A percentile compares a stretch with the other conserved stretches of the same genome.
Evolutionary conservation across 306 rosid species (phyloP).

Genomic region (Vigna radiata): DNA sequence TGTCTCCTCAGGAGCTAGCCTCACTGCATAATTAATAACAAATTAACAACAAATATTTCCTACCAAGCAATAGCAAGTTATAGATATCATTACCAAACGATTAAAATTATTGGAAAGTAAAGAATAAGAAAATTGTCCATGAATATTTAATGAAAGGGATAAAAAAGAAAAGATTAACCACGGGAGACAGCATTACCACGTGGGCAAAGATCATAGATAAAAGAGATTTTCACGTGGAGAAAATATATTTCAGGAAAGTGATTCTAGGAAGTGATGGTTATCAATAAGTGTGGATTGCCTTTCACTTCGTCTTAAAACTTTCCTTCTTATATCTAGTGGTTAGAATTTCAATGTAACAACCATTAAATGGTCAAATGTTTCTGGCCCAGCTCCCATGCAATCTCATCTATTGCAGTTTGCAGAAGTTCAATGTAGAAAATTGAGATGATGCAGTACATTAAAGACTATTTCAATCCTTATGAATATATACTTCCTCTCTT

Average conservation of each 20-base stretch:
- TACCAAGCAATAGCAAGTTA: slow-evolving; percentile 26
- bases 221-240: slow-evolving; percentile 7
- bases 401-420: slow-evolving; percentile 12
- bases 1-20: slow-evolving; percentile 91
- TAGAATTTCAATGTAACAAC: slow-evolving; percentile 1
- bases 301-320: slow-evolving; percentile 2
- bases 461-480: slow-evolving; percentile 15
- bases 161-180: slow-evolving; percentile 8
- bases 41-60: slow-evolving; percentile 41
- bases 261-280: slow-evolving; percentile 16
- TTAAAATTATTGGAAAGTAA: not conserved
- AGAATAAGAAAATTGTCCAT: slow-evolving; percentile 12
- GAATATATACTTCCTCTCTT: slow-evolving; percentile 11
- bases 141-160: slow-evolving; percentile 11
- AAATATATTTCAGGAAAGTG: slow-evolving; percentile 8
- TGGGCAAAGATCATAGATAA: slow-evolving; percentile 1
- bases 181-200: slow-evolving; percentile 14
- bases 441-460: slow-evolving; percentile 6
- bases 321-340: slow-evolving; percentile 2
- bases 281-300: slow-evolving; percentile 18
- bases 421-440: slow-evolving; percentile 20
- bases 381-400: slow-evolving; percentile 8
- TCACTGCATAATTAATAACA: slow-evolving; percentile 65
- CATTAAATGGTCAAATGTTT: slow-evolving; percentile 12
- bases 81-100: not conserved